Evolutionary conservation across 2,329 filamentous ascomycete genomes (phyloP), one percentile per base, ranked within the genome.

Genomic region (Huntiella savannae): DNA sequence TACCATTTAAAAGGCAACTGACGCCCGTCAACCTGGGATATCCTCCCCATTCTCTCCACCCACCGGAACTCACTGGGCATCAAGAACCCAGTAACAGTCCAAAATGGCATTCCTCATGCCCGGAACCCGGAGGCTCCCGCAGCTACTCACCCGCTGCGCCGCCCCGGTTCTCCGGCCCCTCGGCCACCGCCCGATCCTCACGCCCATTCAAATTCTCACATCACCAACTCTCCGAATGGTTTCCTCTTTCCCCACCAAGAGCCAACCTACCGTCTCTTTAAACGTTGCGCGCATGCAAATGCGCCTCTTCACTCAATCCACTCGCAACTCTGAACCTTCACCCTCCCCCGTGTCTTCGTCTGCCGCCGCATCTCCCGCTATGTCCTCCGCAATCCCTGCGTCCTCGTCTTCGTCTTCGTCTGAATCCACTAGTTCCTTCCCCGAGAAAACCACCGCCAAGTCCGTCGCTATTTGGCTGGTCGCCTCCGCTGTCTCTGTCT

Each of bases 401-500:
- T 42, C 45, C 8, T 41, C 36, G 8, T 40, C 41, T 16, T 40
- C 37, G 17, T 35, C 40, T 4, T 50, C 48, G 3, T 45, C 44
- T 4, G 40, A 45, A 33, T 45, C 40, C 2, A 40, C 45, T 42
- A 46, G 46, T 3, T 50, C 49, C 8, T 74, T 70, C 50, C 71
- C 72, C 28, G 61, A 80, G 53, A 71, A 82, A 55, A 73, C 73
- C 7, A 85, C 73, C 53, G 75, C 78, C 49, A 91, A 82, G 62
- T 65, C 68, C 7, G 87, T 94, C 39, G 91, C 79, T 50, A 88
- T 88, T 66, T 98, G 87, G 87, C 73, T 98, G 40, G 66, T 98
- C 47, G 88, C 77, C 40, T 95, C 87, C 55, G 87, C 91, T 1
- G 82, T 75, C 38, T 92, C 85, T 59, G 91, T 96, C 45, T 98